Evolutionary conservation across 495 filamentous ascomycete species (phyloP), one percentile per base, ranked within the genome.

Genomic region (Penicillium fimorum): DNA sequence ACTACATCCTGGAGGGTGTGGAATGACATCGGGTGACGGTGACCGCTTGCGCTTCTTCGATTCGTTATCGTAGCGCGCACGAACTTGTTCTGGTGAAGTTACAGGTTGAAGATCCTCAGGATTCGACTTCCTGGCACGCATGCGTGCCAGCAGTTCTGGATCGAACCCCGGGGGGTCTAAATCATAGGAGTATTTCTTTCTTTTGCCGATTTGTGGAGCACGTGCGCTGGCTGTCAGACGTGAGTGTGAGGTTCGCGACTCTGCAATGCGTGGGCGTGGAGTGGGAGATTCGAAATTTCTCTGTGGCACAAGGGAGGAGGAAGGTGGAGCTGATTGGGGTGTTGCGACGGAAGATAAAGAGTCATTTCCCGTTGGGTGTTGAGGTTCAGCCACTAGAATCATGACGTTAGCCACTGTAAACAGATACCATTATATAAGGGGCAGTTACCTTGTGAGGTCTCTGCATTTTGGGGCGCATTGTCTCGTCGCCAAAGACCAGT

Each of bases 21-120:
- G 76, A 44, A 79, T 80, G 2, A 67, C 59, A 51, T 76, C 73
- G 17, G 77, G 77, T 29, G 76, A 77, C 3, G 65, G 59, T n/a
- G 50, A 47, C 9, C 70, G 70, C 59, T 75, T 75, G 49, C 77
- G 73, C 61, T 79, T 79, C 54, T 66, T 70, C 25, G 58, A 33
- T 45, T 45, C 17, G 8, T 17, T n/a, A 1, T 53, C 32, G 4
- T 41, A n/a, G 12, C 11, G 45, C 5, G 33, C 13, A 20, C 13
- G 37, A 51, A 9, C 9, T 37, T 43, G 11, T 15, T 49, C 17
- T 15, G 17, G 20, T 4, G 29, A 41, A 25, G 40, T 10, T 22
- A 9, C n/a, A 50, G 33, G 29, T 29, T 33, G 18, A 44, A 20
- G 30, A 5, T 27, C 10, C 12, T 10, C 25, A 18, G 38, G 54